Conservation (phyloP, 192 early-diverging fungal genomes). For the Allomyces macrogynus region DNA sequence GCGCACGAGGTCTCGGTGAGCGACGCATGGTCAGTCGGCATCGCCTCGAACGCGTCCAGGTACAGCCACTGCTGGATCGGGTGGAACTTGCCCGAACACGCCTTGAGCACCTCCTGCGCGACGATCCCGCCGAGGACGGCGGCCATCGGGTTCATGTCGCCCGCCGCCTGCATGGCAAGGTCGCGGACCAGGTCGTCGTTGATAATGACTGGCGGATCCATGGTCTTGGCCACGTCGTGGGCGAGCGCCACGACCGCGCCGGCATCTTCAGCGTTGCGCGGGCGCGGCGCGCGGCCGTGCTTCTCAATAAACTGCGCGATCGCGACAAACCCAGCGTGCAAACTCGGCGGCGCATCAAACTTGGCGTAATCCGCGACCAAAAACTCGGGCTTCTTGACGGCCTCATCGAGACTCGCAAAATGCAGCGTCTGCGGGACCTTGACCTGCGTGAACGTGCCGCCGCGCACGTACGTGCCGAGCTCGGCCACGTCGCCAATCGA, state of each 20-base stretch:
- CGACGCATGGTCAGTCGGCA: slow-evolving; percentile 40
- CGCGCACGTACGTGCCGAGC: slow-evolving; percentile 52
- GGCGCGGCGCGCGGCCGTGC: slow-evolving; percentile 53
- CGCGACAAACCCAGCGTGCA: slow-evolving; percentile 86
- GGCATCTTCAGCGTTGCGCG: slow-evolving; percentile 72
- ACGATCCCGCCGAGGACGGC: too few relatives aligned
- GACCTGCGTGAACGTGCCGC: slow-evolving; percentile 91
- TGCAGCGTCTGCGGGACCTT: slow-evolving; percentile 67
- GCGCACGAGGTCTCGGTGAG: slow-evolving; percentile 52
- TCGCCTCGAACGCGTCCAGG: slow-evolving; percentile 91
- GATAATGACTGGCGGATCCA: slow-evolving; percentile 43
- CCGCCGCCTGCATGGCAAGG: too few relatives aligned
- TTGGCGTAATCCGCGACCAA: slow-evolving; percentile 89
- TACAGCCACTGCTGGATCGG: slow-evolving; percentile 85
- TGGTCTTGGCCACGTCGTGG: slow-evolving; percentile 45
- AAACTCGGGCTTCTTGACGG: slow-evolving; percentile 61
- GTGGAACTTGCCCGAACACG: slow-evolving; percentile 88
- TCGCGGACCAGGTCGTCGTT: slow-evolving; percentile 69
- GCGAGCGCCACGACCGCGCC: slow-evolving; percentile 46
- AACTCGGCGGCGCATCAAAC: slow-evolving; percentile 84
- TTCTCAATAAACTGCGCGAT: slow-evolving; percentile 58
- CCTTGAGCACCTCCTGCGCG: too few relatives aligned
- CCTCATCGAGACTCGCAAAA: slow-evolving; percentile 57
- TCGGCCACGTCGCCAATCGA: slow-evolving; percentile 74
- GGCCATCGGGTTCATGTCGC: too few relatives aligned